Evolutionary conservation across 2,329 filamentous ascomycete genomes (phyloP).

Genomic region (Botryotinia globosa): DNA sequence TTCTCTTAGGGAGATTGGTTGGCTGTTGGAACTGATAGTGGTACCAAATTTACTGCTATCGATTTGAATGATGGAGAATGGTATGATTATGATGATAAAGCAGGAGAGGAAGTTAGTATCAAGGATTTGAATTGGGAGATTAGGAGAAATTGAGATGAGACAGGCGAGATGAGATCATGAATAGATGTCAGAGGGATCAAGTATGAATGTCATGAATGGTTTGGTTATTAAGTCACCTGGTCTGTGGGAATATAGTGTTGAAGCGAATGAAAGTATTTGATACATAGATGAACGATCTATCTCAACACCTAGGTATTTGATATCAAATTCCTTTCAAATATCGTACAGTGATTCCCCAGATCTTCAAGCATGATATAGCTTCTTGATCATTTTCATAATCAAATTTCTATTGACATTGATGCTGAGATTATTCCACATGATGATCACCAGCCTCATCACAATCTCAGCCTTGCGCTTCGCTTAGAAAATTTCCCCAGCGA

Average conservation of each 20-base stretch:
- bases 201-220: constrained; percentile 2
- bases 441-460: background rate
- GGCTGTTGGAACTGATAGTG: constrained; percentile 75
- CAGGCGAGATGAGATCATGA: background rate
- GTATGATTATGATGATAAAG: constrained; percentile 98
- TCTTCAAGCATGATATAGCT: background rate
- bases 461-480: constrained; percentile 14
- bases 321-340: background rate
- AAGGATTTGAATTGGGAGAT: constrained; percentile 88
- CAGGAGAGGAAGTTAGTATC: constrained; percentile 86
- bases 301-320: background rate
- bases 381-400: too few relatives aligned
- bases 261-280: constrained; percentile 3
- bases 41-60: constrained; percentile 76
- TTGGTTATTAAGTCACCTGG: constrained; percentile 8
- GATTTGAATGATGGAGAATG: constrained; percentile 89
- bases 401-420: background rate
- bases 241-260: background rate
- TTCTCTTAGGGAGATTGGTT: constrained; percentile 76
- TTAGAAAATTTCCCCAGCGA: constrained; percentile 23
- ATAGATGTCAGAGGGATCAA: background rate
- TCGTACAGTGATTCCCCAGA: background rate
- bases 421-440: background rate
- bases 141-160: constrained; percentile 33
- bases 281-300: background rate